Percentiles rank a stretch among this genome's conserved stretches.
Conservation (phyloP, 2,329 filamentous ascomycete species). For the Erysiphe pulchra region DNA sequence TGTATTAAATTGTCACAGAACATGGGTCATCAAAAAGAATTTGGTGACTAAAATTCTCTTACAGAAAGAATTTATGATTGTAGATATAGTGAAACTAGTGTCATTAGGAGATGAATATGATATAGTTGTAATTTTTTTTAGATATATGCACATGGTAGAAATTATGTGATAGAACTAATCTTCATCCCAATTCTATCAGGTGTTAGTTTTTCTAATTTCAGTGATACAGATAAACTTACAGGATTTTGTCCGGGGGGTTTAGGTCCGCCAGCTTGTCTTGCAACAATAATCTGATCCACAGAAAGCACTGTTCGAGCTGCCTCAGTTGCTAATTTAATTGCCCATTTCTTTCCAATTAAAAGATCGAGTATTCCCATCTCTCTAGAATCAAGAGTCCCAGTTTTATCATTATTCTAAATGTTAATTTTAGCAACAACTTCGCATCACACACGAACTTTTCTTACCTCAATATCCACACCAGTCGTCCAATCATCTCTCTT, state of each 20-base stretch:
- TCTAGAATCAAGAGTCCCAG: conserved; percentile 62
- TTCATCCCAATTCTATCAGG: conserved; percentile 14
- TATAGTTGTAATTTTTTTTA: no score
- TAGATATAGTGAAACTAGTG: no score
- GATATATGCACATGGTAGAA: not conserved
- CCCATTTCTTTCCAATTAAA: conserved; percentile 81
- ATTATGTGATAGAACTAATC: conserved; percentile 11
- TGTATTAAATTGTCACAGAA: no score
- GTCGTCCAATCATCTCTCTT: conserved; percentile 67
- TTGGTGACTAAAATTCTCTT: no score
- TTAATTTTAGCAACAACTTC: conserved; percentile 2
- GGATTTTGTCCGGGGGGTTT: conserved; percentile 92
- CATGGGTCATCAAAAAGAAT: no score
- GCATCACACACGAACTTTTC: conserved; percentile 4
- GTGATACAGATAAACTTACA: conserved; percentile 8
- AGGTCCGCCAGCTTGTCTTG: conserved; percentile 84
- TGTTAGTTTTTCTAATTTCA: conserved; percentile 3
- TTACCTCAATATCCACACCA: conserved; percentile 78
- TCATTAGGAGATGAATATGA: no score
- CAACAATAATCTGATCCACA: conserved; percentile 97
- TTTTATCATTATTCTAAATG: conserved; percentile 42
- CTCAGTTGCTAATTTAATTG: conserved; percentile 89
- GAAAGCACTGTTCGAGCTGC: conserved; percentile 80
- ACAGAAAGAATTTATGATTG: no score
- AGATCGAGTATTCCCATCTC: conserved; percentile 81